phyloP scores from a whole-genome alignment of 164 flowering plant species.

The Dillenia turbinata region DNA sequence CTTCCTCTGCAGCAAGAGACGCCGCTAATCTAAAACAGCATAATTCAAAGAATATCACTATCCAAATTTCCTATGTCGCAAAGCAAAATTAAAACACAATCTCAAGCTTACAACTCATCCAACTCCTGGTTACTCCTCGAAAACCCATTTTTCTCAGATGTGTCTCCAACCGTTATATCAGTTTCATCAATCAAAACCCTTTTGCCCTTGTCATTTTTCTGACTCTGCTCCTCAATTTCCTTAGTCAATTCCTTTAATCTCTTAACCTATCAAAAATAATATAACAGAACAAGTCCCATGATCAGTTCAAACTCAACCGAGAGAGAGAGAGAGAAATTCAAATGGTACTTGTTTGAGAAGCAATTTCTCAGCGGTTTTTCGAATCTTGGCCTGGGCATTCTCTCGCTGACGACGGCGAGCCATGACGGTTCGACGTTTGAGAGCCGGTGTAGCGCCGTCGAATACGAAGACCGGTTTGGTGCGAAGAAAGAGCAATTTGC shows the following conservation, averaged over 20 bases:
- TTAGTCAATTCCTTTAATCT: slow-evolving; percentile 63
- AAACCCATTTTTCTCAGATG: slow-evolving; percentile 11
- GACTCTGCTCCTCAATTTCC: slow-evolving; percentile 43
- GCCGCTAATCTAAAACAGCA: slow-evolving; percentile 56
- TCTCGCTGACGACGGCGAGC: slow-evolving; percentile 92
- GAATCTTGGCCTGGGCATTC: slow-evolving; percentile 85
- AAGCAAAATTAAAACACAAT: background rate
- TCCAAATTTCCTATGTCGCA: background rate
- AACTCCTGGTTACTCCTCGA: slow-evolving; percentile 35
- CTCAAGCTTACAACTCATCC: slow-evolving; percentile 62
- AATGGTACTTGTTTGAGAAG: slow-evolving; percentile 76
- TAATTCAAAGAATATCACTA: slow-evolving; percentile 8
- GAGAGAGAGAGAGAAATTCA: background rate
- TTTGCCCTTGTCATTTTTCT: slow-evolving; percentile 48
- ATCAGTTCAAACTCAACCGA: background rate
- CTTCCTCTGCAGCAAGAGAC: slow-evolving; percentile 54
- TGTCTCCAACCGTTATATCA: slow-evolving; percentile 2
- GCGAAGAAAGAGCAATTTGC: slow-evolving; percentile 82
- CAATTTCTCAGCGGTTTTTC: slow-evolving; percentile 93
- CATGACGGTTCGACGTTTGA: slow-evolving; percentile 85
- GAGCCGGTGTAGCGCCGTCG: slow-evolving; percentile 93
- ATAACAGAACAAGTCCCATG: slow-evolving; percentile 3
- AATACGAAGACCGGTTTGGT: slow-evolving; percentile 94
- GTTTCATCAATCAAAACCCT: slow-evolving; percentile 23
- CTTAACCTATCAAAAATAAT: slow-evolving; percentile 46